Evolutionary conservation across 352 stramenopile species (phyloP).

Genomic region (Pythium volutum): DNA sequence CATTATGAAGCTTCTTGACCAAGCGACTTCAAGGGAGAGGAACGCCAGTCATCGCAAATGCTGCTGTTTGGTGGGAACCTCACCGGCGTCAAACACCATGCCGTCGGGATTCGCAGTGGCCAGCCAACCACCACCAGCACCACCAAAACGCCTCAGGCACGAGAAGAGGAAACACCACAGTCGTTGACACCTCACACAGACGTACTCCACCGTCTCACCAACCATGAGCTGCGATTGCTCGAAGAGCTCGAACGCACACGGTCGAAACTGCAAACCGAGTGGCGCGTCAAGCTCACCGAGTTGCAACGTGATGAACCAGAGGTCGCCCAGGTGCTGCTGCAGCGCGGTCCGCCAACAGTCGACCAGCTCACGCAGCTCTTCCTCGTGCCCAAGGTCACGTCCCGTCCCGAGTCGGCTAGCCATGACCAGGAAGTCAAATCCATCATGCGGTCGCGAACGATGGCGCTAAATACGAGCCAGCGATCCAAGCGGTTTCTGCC

Average conservation of each 20-base stretch:
- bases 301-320: conserved; percentile 46
- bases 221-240: conserved; percentile 72
- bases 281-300: conserved; percentile 56
- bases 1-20: neutral
- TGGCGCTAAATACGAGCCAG: conserved; percentile 42
- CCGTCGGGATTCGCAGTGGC: neutral
- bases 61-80: conserved; percentile 71
- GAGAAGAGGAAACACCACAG: neutral
- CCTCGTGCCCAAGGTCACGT: conserved; percentile 17
- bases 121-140: neutral
- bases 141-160: neutral
- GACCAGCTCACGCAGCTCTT: conserved; percentile 48
- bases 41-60: neutral
- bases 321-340: conserved; percentile 20
- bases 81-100: conserved; percentile 26
- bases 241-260: conserved; percentile 78
- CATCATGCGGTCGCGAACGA: conserved; percentile 44
- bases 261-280: conserved; percentile 62
- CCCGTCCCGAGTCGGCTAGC: conserved; percentile 7
- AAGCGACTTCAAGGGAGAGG: neutral
- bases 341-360: conserved; percentile 26
- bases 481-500: conserved; percentile 38
- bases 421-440: conserved; percentile 28
- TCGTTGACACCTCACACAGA: conserved; percentile 51
- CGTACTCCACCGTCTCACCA: conserved; percentile 61